Conservation (phyloP, 352 stramenopile species). For the Phytophthora pini region DNA sequence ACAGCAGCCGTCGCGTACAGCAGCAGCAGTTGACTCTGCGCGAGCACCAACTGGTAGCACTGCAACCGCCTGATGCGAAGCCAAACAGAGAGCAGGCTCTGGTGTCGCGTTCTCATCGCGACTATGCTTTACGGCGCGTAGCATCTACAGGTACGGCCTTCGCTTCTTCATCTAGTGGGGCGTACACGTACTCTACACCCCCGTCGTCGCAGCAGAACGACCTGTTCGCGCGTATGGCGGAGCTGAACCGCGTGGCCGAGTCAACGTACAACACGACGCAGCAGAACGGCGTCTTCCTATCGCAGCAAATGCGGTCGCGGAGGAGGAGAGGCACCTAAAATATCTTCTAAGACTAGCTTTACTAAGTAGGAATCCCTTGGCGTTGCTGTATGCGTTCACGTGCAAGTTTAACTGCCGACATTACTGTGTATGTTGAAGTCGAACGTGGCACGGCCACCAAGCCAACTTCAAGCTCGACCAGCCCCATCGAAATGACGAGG, state of each 20-base stretch:
- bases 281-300: slow-evolving; percentile 26
- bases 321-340: slow-evolving; percentile 1
- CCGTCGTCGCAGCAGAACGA: slow-evolving; percentile 14
- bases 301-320: slow-evolving; percentile 25
- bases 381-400: not conserved
- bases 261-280: slow-evolving; percentile 42
- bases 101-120: slow-evolving; percentile 5
- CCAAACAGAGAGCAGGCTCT: slow-evolving; percentile 7
- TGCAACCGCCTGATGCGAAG: slow-evolving; percentile 5
- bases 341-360: not conserved
- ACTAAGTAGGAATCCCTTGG: not conserved
- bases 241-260: slow-evolving; percentile 36
- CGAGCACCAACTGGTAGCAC: slow-evolving; percentile 6
- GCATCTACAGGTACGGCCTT: slow-evolving; percentile 16
- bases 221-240: slow-evolving; percentile 35
- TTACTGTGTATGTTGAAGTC: slow-evolving; percentile 9
- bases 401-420: not conserved
- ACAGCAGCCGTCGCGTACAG: not conserved
- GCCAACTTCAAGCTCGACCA: slow-evolving; percentile 10
- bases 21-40: slow-evolving; percentile 27
- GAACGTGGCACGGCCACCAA: slow-evolving; percentile 3
- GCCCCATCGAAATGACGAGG: not conserved
- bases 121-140: slow-evolving; percentile 14
- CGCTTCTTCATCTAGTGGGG: not conserved
- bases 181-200: slow-evolving; percentile 2